Evolutionary conservation across 73 alveolate genomes (phyloP).

Genomic region (Paramecium sonneborni): DNA sequence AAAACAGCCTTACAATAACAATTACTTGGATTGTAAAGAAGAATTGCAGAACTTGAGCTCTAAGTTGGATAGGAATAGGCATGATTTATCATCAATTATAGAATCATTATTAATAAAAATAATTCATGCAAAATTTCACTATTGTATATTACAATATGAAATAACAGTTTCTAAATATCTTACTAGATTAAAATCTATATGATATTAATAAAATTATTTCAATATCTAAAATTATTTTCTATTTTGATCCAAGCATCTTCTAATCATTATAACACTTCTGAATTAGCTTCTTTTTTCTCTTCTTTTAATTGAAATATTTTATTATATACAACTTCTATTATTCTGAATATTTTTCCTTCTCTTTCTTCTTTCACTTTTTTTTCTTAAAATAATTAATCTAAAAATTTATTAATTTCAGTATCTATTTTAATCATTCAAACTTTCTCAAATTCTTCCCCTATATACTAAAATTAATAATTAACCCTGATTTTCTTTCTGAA

Average conservation of each 20-base stretch:
- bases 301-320: neutral
- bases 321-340: conserved; percentile 2
- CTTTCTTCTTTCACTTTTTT: conserved; percentile 30
- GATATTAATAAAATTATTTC: neutral
- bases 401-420: conserved; percentile 10
- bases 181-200: too few species aligned
- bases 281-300: conserved; percentile 18
- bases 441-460: neutral
- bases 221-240: neutral
- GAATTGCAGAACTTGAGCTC: conserved; percentile 88
- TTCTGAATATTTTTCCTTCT: conserved; percentile 28
- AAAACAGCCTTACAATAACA: conserved; percentile 85
- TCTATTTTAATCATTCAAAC: neutral
- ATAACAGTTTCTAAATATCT: neutral
- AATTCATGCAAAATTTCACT: neutral
- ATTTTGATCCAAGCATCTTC: conserved; percentile 33
- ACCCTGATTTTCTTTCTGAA: conserved; percentile 6
- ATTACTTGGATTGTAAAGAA: conserved; percentile 82
- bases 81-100: conserved; percentile 29
- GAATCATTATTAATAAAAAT: neutral
- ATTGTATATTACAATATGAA: neutral
- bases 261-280: neutral
- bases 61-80: conserved; percentile 83
- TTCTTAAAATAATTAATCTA: neutral
- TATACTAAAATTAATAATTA: neutral